phyloP scores from a whole-genome alignment of 768 basidiomycete species.

The Tricholomella constricta region DNA sequence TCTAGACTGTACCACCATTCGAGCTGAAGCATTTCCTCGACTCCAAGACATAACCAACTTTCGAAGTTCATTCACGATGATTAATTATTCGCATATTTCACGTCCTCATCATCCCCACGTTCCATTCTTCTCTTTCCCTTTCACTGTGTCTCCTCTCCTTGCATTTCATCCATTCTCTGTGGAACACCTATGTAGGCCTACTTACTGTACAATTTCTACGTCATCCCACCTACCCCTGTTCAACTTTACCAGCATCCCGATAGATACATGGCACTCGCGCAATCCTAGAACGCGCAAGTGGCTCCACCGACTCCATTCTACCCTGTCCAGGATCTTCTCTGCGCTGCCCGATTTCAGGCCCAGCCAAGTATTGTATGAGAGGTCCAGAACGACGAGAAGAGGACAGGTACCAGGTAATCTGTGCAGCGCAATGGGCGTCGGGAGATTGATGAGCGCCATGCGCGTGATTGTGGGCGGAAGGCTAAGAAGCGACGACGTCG shows the following conservation, averaged over 20 bases:
- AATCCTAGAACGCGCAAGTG: slow-evolving; percentile 57
- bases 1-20: slow-evolving; percentile 51
- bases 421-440: slow-evolving; percentile 50
- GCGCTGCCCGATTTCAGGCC: slow-evolving; percentile 28
- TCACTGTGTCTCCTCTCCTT: background rate
- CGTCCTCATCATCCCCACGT: background rate
- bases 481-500: slow-evolving; percentile 44
- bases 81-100: slow-evolving; percentile 7
- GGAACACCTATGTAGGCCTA: background rate
- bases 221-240: slow-evolving; percentile 71
- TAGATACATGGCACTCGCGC: slow-evolving; percentile 51
- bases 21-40: slow-evolving; percentile 57
- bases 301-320: slow-evolving; percentile 62
- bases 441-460: slow-evolving; percentile 57
- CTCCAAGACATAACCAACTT: slow-evolving; percentile 37
- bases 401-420: slow-evolving; percentile 63
- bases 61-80: background rate
- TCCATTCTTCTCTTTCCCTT: background rate
- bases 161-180: background rate
- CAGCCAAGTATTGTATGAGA: slow-evolving; percentile 65
- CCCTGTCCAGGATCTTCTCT: slow-evolving; percentile 42
- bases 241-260: slow-evolving; percentile 43
- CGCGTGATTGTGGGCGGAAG: slow-evolving; percentile 68
- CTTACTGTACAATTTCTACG: slow-evolving; percentile 48
- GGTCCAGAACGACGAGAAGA: slow-evolving; percentile 59